Evolutionary conservation across 2,329 filamentous ascomycete species (phyloP).

Genomic region (Aspergillus arachidicola): DNA sequence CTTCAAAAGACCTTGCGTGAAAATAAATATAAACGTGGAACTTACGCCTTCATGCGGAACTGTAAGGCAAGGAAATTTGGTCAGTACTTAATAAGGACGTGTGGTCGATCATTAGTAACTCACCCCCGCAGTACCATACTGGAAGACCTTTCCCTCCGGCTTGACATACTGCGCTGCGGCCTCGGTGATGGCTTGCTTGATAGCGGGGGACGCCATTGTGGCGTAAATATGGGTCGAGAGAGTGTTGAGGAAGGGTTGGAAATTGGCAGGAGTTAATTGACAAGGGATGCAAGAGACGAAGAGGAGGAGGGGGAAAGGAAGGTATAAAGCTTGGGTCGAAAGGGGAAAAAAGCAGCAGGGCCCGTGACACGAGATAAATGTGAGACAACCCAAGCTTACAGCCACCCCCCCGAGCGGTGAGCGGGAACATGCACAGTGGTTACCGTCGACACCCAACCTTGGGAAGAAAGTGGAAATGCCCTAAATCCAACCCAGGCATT

Average conservation of each 20-base stretch:
- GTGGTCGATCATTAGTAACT: conserved; percentile 33
- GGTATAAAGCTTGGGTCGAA: conserved; percentile 9
- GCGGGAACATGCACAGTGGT: not conserved
- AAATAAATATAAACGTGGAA: conserved; percentile 20
- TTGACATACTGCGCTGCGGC: conserved; percentile 54
- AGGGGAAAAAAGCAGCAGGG: conserved; percentile 13
- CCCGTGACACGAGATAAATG: conserved; percentile 11
- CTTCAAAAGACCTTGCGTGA: conserved; percentile 17
- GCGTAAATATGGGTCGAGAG: conserved; percentile 23
- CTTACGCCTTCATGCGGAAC: conserved; percentile 73
- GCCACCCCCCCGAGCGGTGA: conserved; percentile 22
- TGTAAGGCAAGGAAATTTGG: conserved; percentile 31
- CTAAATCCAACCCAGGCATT: not conserved
- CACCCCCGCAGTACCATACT: conserved; percentile 65
- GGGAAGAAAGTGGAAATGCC: not conserved
- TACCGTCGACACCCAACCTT: not conserved
- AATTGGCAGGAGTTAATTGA: conserved; percentile 2
- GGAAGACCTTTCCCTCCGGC: conserved; percentile 54
- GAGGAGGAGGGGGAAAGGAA: not conserved
- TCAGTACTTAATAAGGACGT: conserved; percentile 11
- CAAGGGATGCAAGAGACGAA: not conserved
- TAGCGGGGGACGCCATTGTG: conserved; percentile 46
- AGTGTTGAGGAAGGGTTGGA: not conserved
- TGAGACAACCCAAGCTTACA: conserved; percentile 18
- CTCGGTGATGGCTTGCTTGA: conserved; percentile 49